Conservation (phyloP, 805 yeast species). For the Kazachstania viticola region DNA sequence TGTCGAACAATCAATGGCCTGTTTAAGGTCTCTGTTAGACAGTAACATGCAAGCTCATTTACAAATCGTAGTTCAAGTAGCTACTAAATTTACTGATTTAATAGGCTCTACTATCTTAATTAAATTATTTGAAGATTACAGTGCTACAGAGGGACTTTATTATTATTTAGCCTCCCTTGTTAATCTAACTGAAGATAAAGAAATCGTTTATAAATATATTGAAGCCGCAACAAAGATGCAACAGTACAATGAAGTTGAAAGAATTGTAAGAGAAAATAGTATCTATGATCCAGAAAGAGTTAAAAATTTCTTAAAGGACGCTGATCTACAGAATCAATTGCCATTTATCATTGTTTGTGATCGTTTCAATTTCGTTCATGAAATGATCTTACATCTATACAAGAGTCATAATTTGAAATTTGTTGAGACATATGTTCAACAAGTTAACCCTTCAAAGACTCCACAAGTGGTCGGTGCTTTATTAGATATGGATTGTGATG, state of each 20-base stretch:
- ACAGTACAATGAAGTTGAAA: slow-evolving; percentile 88
- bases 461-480: slow-evolving; percentile 95
- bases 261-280: slow-evolving; percentile 87
- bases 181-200: slow-evolving; percentile 85
- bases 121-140: slow-evolving; percentile 86
- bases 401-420: slow-evolving; percentile 93
- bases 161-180: slow-evolving; percentile 89
- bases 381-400: slow-evolving; percentile 83
- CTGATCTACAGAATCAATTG: slow-evolving; percentile 84
- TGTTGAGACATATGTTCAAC: slow-evolving; percentile 95
- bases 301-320: slow-evolving; percentile 92
- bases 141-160: slow-evolving; percentile 86
- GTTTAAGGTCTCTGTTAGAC: slow-evolving; percentile 77
- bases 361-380: slow-evolving; percentile 83
- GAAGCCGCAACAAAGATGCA: slow-evolving; percentile 87
- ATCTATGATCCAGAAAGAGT: slow-evolving; percentile 96
- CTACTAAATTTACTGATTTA: slow-evolving; percentile 89
- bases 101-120: slow-evolving; percentile 79
- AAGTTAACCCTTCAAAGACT: slow-evolving; percentile 90
- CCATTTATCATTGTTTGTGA: slow-evolving; percentile 96
- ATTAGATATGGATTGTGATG: slow-evolving; percentile 96
- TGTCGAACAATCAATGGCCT: slow-evolving; percentile 83
- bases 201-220: slow-evolving; percentile 91
- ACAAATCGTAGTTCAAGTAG: slow-evolving; percentile 91
- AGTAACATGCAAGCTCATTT: slow-evolving; percentile 73